Base-by-base conservation (phyloP, 345 rosid genomes). In the Camelina sativa region DNA sequence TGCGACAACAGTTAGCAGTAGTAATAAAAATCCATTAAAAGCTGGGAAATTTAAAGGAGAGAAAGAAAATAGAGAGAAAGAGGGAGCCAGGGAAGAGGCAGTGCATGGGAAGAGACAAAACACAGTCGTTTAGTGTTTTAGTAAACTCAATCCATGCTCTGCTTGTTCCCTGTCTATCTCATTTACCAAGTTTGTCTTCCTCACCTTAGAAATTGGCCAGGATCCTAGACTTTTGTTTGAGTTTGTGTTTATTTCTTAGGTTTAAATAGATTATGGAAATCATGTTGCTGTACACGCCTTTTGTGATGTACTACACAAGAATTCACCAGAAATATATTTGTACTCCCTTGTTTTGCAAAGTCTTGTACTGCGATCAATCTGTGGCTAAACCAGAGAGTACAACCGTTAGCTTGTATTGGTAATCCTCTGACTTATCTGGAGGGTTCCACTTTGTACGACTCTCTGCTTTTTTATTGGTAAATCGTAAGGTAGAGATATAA, bases 31-130 rank as follows among this genome's bases (percentile, higher is more conserved):
- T 5, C 12, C 28, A 64, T 62, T 32, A 44, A 63, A 69, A 62
- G 32, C n/a, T 50, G 48, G 5, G 37, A 61, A n/a, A 54, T 20
- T 37, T 4, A 40, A 69, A 35, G 12, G n/a, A 53, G 32, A 59
- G 7, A 41, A 43, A 69, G 28, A 34, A 57, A 47, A 51, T 1
- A 75, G 74, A 70, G 65, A 75, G 71, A 76, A 52, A 28, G 64
- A 54, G 83, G 82, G 84, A 88, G 91, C 97, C 93, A 91, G 93
- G 90, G 97, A 91, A 91, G 97, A 91, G 97, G 95, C 97, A 91
- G 97, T 89, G 95, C 97, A 91, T 76, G 92, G 89, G 82, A 58
- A 75, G 88, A 83, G 82, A 80, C 80, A 76, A 79, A 85, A 83
- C 88, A 87, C 75, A 32, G 44, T 44, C 58, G 66, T 60, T 74